phyloP scores from a whole-genome alignment of 2,329 filamentous ascomycete species.

The Passalora sequoiae region DNA sequence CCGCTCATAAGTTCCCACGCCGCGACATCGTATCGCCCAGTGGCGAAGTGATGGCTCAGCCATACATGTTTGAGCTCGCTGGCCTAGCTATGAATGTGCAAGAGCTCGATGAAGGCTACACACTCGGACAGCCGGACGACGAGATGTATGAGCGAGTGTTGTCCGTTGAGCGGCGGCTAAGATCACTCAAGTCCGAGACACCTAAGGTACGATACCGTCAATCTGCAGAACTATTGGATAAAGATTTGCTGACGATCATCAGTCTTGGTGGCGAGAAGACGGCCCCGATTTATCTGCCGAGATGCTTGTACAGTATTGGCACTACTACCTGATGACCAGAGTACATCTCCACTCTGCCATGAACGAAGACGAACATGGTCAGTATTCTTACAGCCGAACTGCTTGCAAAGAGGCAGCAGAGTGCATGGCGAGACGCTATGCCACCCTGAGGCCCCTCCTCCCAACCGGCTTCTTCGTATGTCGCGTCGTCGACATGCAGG shows the following conservation, averaged over 20 bases:
- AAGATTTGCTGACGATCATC: neutral
- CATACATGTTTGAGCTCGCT: conserved; percentile 26
- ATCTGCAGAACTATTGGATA: neutral
- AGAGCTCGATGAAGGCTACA: conserved; percentile 25
- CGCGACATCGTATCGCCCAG: conserved; percentile 16
- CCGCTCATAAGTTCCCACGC: conserved; percentile 18
- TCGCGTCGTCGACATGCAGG: conserved; percentile 28
- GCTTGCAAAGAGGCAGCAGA: conserved; percentile 25
- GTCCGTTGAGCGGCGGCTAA: conserved; percentile 27
- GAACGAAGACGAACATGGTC: conserved; percentile 20
- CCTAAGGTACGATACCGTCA: conserved; percentile 26
- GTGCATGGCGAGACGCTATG: conserved; percentile 21
- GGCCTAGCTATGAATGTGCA: conserved; percentile 26
- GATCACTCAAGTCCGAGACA: conserved; percentile 22
- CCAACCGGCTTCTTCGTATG: conserved; percentile 27
- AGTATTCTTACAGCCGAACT: conserved; percentile 25
- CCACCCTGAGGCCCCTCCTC: conserved; percentile 16
- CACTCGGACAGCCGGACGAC: conserved; percentile 12
- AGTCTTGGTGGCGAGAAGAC: conserved; percentile 14
- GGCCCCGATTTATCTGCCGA: conserved; percentile 10
- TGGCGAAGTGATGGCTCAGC: conserved; percentile 23
- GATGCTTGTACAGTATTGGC: conserved; percentile 26
- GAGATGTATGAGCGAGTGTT: conserved; percentile 25
- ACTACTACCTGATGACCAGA: conserved; percentile 26
- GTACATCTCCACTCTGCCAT: conserved; percentile 27